A percentile compares a stretch with the other conserved stretches of the same genome.
These are phyloP conservation scores for Venturia oleaginea DNA, from an alignment of 2,329 filamentous ascomycete genomes.

Conservation along the genomic window DNA sequence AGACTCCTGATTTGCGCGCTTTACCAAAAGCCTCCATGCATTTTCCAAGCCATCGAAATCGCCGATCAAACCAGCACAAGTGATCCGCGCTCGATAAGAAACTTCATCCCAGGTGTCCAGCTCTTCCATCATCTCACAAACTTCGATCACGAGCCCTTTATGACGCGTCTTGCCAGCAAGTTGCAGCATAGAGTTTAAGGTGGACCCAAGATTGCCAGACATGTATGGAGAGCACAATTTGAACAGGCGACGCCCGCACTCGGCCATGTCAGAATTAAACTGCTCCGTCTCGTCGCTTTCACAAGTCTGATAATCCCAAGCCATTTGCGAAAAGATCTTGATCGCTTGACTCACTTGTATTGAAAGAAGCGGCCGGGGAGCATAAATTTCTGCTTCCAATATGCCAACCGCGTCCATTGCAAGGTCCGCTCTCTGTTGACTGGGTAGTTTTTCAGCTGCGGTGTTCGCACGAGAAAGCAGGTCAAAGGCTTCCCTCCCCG, in stretches of 20 bases:
- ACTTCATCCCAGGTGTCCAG: background rate
- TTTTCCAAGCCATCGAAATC: constrained; percentile 22
- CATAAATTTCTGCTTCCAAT: background rate
- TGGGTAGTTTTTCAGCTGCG: background rate
- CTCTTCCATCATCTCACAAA: background rate
- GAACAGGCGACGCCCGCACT: background rate
- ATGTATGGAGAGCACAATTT: background rate
- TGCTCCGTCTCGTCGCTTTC: background rate
- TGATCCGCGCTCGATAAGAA: background rate
- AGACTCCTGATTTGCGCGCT: constrained; percentile 20
- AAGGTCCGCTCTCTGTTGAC: background rate
- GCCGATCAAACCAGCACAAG: constrained; percentile 22
- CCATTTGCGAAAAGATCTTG: background rate
- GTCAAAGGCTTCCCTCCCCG: background rate
- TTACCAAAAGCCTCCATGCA: constrained; percentile 24
- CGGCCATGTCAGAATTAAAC: background rate
- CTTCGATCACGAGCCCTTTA: background rate
- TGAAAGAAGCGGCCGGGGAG: background rate
- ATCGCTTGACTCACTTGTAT: background rate
- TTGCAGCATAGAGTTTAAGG: background rate
- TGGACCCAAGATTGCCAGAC: background rate
- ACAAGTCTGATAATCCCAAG: background rate
- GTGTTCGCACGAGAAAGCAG: background rate
- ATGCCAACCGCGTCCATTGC: background rate
- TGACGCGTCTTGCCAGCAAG: background rate